Evolutionary conservation across 2,329 filamentous ascomycete genomes (phyloP), one percentile per base, ranked within the genome.

Genomic region (Cytospora mali): DNA sequence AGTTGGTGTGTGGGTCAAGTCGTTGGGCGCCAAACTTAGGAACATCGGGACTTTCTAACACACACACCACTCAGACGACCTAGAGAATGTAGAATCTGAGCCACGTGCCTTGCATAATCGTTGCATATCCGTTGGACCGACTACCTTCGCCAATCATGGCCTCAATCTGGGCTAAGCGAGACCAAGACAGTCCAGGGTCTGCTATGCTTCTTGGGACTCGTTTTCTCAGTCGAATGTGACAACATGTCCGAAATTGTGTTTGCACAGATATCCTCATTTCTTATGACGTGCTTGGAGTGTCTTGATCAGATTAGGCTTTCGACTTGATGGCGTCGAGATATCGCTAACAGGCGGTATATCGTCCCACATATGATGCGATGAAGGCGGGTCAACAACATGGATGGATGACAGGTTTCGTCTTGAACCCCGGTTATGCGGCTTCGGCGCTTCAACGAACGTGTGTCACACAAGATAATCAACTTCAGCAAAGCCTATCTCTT

Each of bases 11-110:
- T 46, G 10, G 21, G 42, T 13, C 21, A 9, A 10, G 9, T 54
- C 50, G 33, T n/a, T 23, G 50, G 58, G 58, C 58, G 58, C 58
- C 58, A 60, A 60, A n/a, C 1, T 42, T 42, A 5, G 16, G 16
- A 42, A 16, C n/a, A 21, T 18, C 6, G 10, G n/a, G 9, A 21
- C n/a, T 23, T 23, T 10, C 21, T 4, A 46, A 18, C 42, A 46
- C 42, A 18, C 35, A 39, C 42, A 23, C 31, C 31, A 33, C 31
- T 33, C 3, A 33, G 31, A 33, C 31, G 9, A 3, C 31, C 31
- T 33, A 10, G 9, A 13, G 14, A 10, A 33, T 13, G 31, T 33
- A 31, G 29, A 33, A 10, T 13, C 3, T 33, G 14, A 33, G 31
- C 31, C 31, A 23, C 23, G 35, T 53, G 50, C 27, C n/a, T 13